Base-by-base conservation (phyloP, 495 filamentous ascomycete species). In the Xeromyces bisporus region DNA sequence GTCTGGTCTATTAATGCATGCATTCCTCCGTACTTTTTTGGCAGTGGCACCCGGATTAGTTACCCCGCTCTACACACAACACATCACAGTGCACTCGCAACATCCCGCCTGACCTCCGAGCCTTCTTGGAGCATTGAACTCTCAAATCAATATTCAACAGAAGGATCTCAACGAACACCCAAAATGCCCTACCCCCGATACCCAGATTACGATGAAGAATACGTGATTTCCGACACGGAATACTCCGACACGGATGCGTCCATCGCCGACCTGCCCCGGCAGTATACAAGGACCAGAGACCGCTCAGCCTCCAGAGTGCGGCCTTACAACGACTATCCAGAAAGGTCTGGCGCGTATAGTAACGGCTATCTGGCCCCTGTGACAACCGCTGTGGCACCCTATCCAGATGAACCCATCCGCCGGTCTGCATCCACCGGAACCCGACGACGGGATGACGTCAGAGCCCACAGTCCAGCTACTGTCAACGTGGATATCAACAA, bases 381-480 rank as follows among this genome's bases (percentile, higher is more conserved):
- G 4, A 21, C 20, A 21, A 21, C 20, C 5, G 20, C 20, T 9
- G 5, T 21, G 20, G 9, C 20, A 5, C 20, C 20, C 9, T 9
- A 9, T 9, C 42, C 49, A 26, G 38, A 41, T 13, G 28, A 41
- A 14, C 48, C 47, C 23, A 30, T 57, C 2, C 46, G 50, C 18
- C 56, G 60, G 2, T 64, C 60, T 2, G 43, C 50, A 6, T 64
- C 60, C 6, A 62, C 55, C 1, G 58, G 60, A 18, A 44, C 39
- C 11, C 44, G 51, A n/a, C 56, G 57, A 10, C 42, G 43, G n/a
- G 45, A 48, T 14, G 42, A 37, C 13, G 34, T 46, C 0, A 14
- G 21, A 3, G 42, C 29, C 13, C 40, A 42, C 1, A 38, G 38
- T 25, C 42, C 44, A 2, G 35, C 41, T 5, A 31, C 43, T 15